These are phyloP conservation scores for Triadica sebifera DNA, from an alignment of 345 rosid species.

Conservation along the genomic window DNA sequence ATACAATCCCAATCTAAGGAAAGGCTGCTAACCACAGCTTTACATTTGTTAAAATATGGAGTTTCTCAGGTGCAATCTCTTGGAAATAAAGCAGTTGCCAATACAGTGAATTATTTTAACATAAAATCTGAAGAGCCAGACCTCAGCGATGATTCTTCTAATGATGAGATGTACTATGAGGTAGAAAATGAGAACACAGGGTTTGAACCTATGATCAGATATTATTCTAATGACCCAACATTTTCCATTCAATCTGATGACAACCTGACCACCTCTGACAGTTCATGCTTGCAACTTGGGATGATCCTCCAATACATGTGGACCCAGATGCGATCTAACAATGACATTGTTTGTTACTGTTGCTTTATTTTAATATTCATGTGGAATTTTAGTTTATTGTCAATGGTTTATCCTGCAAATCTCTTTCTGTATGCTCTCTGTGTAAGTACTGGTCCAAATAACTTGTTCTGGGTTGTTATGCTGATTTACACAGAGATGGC, in stretches of 20 bases:
- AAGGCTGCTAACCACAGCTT: slow-evolving; percentile 29
- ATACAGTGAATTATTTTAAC: slow-evolving; percentile 34
- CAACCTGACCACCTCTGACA: slow-evolving; percentile 18
- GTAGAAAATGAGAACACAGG: slow-evolving; percentile 30
- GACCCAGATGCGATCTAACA: slow-evolving; percentile 42
- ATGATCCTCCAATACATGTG: slow-evolving; percentile 36
- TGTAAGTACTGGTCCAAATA: slow-evolving; percentile 36
- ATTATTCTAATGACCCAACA: slow-evolving; percentile 11
- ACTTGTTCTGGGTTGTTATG: slow-evolving; percentile 43
- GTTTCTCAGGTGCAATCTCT: slow-evolving; percentile 42
- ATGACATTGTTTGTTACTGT: slow-evolving; percentile 44
- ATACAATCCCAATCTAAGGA: slow-evolving; percentile 21
- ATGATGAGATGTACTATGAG: slow-evolving; percentile 39
- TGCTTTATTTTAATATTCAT: slow-evolving; percentile 43
- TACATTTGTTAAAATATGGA: slow-evolving; percentile 35
- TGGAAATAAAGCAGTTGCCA: slow-evolving; percentile 37
- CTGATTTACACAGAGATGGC: slow-evolving; percentile 43
- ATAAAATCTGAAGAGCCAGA: slow-evolving; percentile 29
- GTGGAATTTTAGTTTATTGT: slow-evolving; percentile 46
- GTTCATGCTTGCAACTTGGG: slow-evolving; percentile 28
- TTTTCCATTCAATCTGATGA: slow-evolving; percentile 25
- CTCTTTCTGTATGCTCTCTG: slow-evolving; percentile 44
- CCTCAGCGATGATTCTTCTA: slow-evolving; percentile 18
- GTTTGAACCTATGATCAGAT: slow-evolving; percentile 16
- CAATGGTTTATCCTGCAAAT: slow-evolving; percentile 43